Base-by-base conservation (phyloP, 352 stramenopile species). In the Phytophthora pistaciae region DNA sequence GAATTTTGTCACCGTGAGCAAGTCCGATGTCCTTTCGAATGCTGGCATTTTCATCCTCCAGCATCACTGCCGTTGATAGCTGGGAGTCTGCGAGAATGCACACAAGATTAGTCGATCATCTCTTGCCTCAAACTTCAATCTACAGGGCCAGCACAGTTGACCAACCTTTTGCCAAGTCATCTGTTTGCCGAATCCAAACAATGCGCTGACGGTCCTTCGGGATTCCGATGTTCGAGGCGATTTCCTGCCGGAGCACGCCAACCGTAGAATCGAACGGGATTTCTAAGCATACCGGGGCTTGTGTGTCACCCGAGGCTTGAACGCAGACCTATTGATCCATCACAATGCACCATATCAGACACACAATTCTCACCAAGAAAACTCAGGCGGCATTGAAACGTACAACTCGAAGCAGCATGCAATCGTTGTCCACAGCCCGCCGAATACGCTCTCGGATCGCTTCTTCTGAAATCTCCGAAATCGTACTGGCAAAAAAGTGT, bases 1-100 rank as follows among this genome's bases (percentile, higher is more conserved):
- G 89, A 64, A 97, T 94, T 71, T 97, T 97, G 68, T 97, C 90
- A 77, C 90, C 90, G 66, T 97, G 89, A 49, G 80, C 83, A 29
- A 97, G 85, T 1, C 90, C 90, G 66, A 97, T 89, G 48, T 95
- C 88, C 73, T 87, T 88, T 68, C 88, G 79, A n/a, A 97, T 82
- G 11, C 66, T 75, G n/a, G 84, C 85, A 20, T 82, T 75, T 57
- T 94, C 84, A 49, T 91, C 73, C 53, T 91, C 82, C 21, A 96
- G 74, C 70, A 91, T 80, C 8, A 94, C 78, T 11, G 88, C 88
- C 6, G 80, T 90, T 9, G 87, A 92, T 48, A 85, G 64, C 55
- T 93, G 83, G 29, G 88, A 89, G 23, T 93, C 88, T 96, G 48
- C 16, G 38, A 62, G 20, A 46, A 64, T 63, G 25, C 60, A 59